Conservation (phyloP, 2,329 filamentous ascomycete species). For the Rhynchosporium agropyri region DNA sequence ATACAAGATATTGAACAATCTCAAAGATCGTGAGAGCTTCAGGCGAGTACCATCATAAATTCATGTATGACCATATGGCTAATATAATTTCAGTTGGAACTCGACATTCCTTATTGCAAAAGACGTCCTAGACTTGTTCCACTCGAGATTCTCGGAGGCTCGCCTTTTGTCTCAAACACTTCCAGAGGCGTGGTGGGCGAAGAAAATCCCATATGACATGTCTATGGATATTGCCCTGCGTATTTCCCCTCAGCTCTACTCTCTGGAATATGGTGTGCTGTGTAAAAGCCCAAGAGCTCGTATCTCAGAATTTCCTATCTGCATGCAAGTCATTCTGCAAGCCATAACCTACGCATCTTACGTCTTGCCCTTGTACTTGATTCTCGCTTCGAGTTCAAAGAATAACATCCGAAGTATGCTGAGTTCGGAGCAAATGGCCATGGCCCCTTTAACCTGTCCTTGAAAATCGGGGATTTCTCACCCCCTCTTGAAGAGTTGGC, state of each 20-base stretch:
- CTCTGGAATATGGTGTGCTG: background rate
- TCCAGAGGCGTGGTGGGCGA: background rate
- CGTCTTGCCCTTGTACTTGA: no score
- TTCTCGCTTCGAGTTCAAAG: no score
- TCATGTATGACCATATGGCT: background rate
- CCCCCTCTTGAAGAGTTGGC: no score
- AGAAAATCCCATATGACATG: background rate
- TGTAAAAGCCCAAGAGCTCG: background rate
- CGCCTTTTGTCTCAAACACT: background rate
- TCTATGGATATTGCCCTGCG: background rate
- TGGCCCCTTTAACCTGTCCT: no score
- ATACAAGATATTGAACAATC: background rate
- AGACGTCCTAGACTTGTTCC: background rate
- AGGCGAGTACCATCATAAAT: background rate
- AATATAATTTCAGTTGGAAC: background rate
- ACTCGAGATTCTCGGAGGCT: background rate
- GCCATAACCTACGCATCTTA: background rate
- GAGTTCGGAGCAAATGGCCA: no score
- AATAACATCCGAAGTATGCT: no score
- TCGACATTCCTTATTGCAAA: background rate
- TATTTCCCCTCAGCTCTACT: background rate
- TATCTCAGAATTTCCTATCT: background rate
- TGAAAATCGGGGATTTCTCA: no score
- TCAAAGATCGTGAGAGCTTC: background rate
- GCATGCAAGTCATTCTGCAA: background rate